Conservation (phyloP, 331 rosid species). For the Telfairia occidentalis region DNA sequence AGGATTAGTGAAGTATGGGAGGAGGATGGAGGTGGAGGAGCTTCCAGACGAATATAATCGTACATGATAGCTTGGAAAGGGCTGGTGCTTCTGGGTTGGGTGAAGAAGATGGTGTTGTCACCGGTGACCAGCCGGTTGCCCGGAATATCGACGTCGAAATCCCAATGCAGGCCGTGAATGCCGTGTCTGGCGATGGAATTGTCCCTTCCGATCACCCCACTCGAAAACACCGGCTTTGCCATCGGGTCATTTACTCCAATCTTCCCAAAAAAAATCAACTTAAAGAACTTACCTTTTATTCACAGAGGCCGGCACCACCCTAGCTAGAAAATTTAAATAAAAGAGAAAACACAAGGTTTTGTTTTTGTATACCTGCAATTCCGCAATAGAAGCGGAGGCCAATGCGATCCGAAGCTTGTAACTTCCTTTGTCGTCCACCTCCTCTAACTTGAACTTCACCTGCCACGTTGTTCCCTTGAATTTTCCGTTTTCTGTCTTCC, state of each 20-base stretch:
- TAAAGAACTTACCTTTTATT: not conserved
- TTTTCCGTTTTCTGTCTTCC: conserved; percentile 22
- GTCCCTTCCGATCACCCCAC: conserved; percentile 42
- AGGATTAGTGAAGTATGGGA: not conserved
- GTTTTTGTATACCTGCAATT: conserved; percentile 25
- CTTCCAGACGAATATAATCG: conserved; percentile 52
- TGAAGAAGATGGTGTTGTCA: conserved; percentile 33
- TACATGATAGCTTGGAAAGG: conserved; percentile 47
- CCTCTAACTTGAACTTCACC: conserved; percentile 23
- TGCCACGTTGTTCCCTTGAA: conserved; percentile 43
- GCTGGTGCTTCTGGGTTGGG: conserved; percentile 23
- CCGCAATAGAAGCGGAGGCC: conserved; percentile 30
- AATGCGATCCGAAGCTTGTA: conserved; percentile 35
- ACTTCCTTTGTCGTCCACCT: conserved; percentile 6
- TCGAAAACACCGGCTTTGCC: conserved; percentile 21
- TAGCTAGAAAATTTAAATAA: no score
- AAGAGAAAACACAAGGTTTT: not conserved
- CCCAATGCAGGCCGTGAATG: conserved; percentile 42
- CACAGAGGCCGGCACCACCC: no score
- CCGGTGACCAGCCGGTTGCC: conserved; percentile 30
- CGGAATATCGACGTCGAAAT: conserved; percentile 23
- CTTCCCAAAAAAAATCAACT: conserved; percentile 15
- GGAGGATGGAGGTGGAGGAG: conserved; percentile 16
- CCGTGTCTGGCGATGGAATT: conserved; percentile 54
- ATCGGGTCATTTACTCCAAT: conserved; percentile 22